These are phyloP conservation scores for Lactifluus rugatus DNA, from an alignment of 768 basidiomycete genomes.

Conservation along the genomic window DNA sequence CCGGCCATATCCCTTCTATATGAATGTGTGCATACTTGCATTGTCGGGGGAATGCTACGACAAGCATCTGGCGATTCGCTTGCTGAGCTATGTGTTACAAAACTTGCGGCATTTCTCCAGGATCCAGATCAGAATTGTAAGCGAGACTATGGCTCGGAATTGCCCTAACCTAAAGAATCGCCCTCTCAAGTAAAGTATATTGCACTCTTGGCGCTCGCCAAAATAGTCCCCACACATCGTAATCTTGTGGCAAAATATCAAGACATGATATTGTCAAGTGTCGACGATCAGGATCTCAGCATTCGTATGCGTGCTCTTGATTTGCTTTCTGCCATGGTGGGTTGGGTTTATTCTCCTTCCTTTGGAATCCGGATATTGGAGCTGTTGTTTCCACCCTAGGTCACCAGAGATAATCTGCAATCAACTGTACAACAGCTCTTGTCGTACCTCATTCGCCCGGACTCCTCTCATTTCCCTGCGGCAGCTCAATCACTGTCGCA, in stretches of 20 bases:
- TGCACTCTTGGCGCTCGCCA: conserved; percentile 86
- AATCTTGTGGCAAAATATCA: conserved; percentile 87
- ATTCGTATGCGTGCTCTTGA: conserved; percentile 95
- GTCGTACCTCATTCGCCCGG: conserved; percentile 65
- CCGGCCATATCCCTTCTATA: conserved; percentile 92
- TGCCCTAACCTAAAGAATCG: not conserved
- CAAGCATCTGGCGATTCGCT: conserved; percentile 66
- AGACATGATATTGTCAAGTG: conserved; percentile 78
- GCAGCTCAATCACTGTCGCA: conserved; percentile 46
- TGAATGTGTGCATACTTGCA: conserved; percentile 97
- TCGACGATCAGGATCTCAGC: conserved; percentile 89
- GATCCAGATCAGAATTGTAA: conserved; percentile 92
- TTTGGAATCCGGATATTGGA: not conserved
- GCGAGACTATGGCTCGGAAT: conserved; percentile 26
- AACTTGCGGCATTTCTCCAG: conserved; percentile 83
- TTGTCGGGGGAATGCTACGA: conserved; percentile 92
- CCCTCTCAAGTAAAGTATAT: conserved; percentile 85
- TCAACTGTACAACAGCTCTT: conserved; percentile 85
- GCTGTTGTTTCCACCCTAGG: conserved; percentile 37
- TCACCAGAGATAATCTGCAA: conserved; percentile 74
- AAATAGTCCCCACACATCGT: conserved; percentile 89
- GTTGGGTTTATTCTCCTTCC: not conserved
- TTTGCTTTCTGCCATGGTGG: conserved; percentile 85
- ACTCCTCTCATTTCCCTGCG: conserved; percentile 43
- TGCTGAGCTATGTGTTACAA: conserved; percentile 84